Conservation (phyloP, 768 basidiomycete genomes). For the Suillus clintonianus region DNA sequence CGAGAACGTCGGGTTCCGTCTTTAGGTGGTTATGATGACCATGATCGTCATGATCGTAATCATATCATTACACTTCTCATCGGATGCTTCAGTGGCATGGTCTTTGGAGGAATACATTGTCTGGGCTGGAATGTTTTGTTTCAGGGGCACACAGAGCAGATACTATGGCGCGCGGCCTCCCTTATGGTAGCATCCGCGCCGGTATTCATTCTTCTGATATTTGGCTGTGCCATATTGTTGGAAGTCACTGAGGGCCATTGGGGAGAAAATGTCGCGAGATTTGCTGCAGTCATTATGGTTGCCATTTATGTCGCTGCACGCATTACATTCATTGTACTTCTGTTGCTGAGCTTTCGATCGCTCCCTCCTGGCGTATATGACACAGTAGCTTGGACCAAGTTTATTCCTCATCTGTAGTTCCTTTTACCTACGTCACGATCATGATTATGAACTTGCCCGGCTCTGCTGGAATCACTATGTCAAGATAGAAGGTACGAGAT, state of each 20-base stretch:
- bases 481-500: too few species aligned
- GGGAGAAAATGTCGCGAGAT: too few species aligned
- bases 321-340: slow-evolving; percentile 7
- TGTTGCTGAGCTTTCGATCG: slow-evolving; percentile 9
- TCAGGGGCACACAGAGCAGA: slow-evolving; percentile 14
- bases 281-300: too few species aligned
- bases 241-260: not conserved
- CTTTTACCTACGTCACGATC: not conserved
- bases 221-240: not conserved
- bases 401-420: slow-evolving; percentile 10
- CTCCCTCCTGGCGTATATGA: slow-evolving; percentile 14
- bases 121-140: slow-evolving; percentile 24
- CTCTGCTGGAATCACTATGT: not conserved
- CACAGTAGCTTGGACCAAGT: slow-evolving; percentile 18
- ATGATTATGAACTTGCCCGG: not conserved
- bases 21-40: not conserved
- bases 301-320: slow-evolving; percentile 14
- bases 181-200: slow-evolving; percentile 9
- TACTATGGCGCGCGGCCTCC: slow-evolving; percentile 23
- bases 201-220: not conserved
- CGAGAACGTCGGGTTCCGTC: not conserved
- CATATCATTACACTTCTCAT: not conserved
- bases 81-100: slow-evolving; percentile 6
- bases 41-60: not conserved
- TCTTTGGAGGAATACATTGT: slow-evolving; percentile 31